Conservation (phyloP, 2,329 filamentous ascomycete species). For the Aplosporella prunicola region DNA sequence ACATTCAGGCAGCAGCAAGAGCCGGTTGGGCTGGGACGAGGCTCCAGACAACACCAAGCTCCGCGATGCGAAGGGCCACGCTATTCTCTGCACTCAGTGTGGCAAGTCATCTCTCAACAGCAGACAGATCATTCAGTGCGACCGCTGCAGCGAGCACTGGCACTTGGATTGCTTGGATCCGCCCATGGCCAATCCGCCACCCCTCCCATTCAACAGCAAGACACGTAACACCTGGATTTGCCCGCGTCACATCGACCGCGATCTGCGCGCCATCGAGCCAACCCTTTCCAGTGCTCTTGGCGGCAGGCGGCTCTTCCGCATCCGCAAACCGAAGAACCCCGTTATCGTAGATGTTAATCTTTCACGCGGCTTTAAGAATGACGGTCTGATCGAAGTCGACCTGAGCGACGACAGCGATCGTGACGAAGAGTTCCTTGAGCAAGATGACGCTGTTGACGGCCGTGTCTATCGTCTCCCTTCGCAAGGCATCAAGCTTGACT, state of each 20-base stretch:
- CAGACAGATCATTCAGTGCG: constrained; percentile 76
- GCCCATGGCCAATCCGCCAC: constrained; percentile 69
- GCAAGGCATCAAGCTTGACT: constrained; percentile 40
- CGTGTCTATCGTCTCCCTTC: constrained; percentile 36
- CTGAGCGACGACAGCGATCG: constrained; percentile 35
- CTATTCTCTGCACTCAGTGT: constrained; percentile 71
- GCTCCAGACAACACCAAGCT: constrained; percentile 47
- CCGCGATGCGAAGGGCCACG: constrained; percentile 60
- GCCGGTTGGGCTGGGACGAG: constrained; percentile 32
- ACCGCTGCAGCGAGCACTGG: constrained; percentile 72
- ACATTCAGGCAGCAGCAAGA: constrained; percentile 26
- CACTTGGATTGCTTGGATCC: constrained; percentile 89
- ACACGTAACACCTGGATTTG: constrained; percentile 73
- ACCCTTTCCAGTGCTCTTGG: constrained; percentile 15
- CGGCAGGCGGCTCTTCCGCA: constrained; percentile 16
- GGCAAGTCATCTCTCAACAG: constrained; percentile 52
- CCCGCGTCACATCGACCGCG: constrained; percentile 73
- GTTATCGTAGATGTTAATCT: constrained; percentile 39
- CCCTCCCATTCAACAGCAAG: constrained; percentile 38
- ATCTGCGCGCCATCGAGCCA: constrained; percentile 48
- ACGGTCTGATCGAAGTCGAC: constrained; percentile 38
- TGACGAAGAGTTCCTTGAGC: constrained; percentile 33
- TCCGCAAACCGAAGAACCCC: constrained; percentile 42
- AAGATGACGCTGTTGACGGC: constrained; percentile 29
- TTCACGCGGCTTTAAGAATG: constrained; percentile 51